Conservation (phyloP, 805 yeast species). For the Candida adriatica region DNA sequence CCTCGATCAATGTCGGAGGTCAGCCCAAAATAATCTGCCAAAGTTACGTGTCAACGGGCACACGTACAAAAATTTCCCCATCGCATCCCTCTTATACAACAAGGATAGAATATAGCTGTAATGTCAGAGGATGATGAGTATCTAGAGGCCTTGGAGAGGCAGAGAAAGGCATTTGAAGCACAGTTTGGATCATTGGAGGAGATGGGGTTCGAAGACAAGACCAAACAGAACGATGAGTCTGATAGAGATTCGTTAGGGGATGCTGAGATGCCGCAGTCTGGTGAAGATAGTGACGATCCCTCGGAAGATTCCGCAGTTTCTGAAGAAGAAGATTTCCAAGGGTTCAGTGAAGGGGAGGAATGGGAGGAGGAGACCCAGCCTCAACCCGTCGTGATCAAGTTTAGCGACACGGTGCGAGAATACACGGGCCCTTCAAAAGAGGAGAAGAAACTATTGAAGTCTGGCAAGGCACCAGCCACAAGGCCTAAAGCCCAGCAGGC, state of each 20-base stretch:
- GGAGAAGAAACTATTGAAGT: slow-evolving; percentile 45
- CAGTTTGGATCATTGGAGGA: slow-evolving; percentile 55
- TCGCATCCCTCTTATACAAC: too few species aligned
- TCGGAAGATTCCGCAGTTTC: slow-evolving; percentile 20
- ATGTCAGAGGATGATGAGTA: slow-evolving; percentile 11
- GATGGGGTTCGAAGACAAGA: slow-evolving; percentile 45
- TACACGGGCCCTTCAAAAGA: slow-evolving; percentile 32
- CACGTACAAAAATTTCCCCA: too few species aligned
- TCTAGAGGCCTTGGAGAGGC: slow-evolving; percentile 34
- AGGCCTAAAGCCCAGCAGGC: slow-evolving; percentile 9
- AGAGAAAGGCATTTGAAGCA: slow-evolving; percentile 53
- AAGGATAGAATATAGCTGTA: too few species aligned
- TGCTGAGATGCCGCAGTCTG: background rate
- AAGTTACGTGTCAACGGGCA: too few species aligned
- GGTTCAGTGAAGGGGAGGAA: slow-evolving; percentile 1
- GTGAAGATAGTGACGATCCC: slow-evolving; percentile 20
- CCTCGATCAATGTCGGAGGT: too few species aligned
- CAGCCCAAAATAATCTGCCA: too few species aligned
- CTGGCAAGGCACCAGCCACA: slow-evolving; percentile 50
- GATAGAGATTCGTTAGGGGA: too few species aligned
- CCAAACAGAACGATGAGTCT: slow-evolving; percentile 14
- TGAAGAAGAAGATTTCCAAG: slow-evolving; percentile 17
- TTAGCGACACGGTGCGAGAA: slow-evolving; percentile 28
- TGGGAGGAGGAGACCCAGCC: background rate
- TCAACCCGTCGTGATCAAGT: slow-evolving; percentile 29